A percentile compares a stretch with the other conserved stretches of the same genome.
Evolutionary conservation across 2,329 filamentous ascomycete species (phyloP).

Genomic region (Nigrospora sphaerica): DNA sequence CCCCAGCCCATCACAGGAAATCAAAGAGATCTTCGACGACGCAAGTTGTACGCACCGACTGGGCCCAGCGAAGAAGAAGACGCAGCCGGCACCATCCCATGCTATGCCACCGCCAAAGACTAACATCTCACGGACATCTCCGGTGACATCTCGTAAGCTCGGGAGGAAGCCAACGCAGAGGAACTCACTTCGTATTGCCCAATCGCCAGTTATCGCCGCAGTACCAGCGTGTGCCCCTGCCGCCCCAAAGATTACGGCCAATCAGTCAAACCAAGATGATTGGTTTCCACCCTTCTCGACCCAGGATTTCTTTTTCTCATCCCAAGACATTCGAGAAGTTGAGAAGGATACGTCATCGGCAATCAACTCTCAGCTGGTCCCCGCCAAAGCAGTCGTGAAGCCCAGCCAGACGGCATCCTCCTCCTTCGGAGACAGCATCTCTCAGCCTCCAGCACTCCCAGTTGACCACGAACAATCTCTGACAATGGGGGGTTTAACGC

Average conservation of each 20-base stretch:
- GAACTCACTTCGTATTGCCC: not conserved
- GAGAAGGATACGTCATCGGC: slow-evolving; percentile 6
- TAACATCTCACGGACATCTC: not conserved
- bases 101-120: not conserved
- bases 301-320: slow-evolving; percentile 38
- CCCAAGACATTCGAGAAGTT: slow-evolving; percentile 39
- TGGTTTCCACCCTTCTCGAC: slow-evolving; percentile 31
- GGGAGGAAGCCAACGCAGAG: not conserved
- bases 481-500: not conserved
- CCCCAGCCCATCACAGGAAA: slow-evolving; percentile 49
- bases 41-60: slow-evolving; percentile 10
- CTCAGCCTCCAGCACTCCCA: too few species aligned
- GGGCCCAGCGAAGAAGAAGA: slow-evolving; percentile 13
- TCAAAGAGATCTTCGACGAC: slow-evolving; percentile 41
- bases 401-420: not conserved
- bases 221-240: not conserved
- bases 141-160: not conserved
- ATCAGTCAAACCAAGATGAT: slow-evolving; percentile 5
- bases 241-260: not conserved
- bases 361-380: not conserved
- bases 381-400: too few species aligned
- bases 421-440: not conserved
- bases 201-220: not conserved
- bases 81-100: slow-evolving; percentile 5
- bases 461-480: not conserved